These are phyloP conservation scores for Picea sitchensis DNA, from an alignment of 75 land plant species.

Conservation along the genomic window DNA sequence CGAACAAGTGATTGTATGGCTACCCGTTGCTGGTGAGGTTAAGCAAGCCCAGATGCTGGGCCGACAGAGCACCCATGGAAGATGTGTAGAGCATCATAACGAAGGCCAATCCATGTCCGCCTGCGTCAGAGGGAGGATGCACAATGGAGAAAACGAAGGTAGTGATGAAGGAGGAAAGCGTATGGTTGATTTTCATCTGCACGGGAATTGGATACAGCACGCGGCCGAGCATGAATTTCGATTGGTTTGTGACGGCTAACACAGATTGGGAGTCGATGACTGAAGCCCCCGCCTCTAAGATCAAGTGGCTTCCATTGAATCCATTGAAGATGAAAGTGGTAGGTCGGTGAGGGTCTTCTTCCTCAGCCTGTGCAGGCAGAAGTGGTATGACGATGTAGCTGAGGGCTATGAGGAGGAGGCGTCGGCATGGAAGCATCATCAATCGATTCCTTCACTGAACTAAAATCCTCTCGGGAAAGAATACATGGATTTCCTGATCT, in stretches of 20 bases:
- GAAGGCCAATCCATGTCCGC: conserved; percentile 47
- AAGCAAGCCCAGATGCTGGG: conserved; percentile 50
- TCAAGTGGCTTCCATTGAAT: background rate
- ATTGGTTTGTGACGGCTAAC: background rate
- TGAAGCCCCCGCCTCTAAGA: background rate
- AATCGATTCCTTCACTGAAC: too few species aligned
- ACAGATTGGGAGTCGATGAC: background rate
- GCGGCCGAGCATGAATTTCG: background rate
- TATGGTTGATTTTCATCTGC: background rate
- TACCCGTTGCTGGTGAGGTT: conserved; percentile 34
- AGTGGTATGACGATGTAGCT: too few species aligned
- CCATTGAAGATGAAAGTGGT: background rate
- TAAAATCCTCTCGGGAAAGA: too few species aligned
- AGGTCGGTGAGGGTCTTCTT: too few species aligned
- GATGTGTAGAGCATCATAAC: conserved; percentile 24
- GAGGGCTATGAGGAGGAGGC: too few species aligned
- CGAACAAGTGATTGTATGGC: conserved; percentile 33
- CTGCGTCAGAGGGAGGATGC: conserved; percentile 14
- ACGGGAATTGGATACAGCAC: background rate
- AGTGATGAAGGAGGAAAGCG: background rate
- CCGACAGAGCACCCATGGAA: conserved; percentile 13
- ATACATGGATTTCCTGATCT: too few species aligned
- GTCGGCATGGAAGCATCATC: too few species aligned
- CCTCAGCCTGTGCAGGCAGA: too few species aligned
- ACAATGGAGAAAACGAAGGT: conserved; percentile 21